Percentiles rank a stretch among this genome's conserved stretches.
These are phyloP conservation scores for Melanomma pulvis-pyrius DNA, from an alignment of 495 filamentous ascomycete genomes.

Conservation along the genomic window DNA sequence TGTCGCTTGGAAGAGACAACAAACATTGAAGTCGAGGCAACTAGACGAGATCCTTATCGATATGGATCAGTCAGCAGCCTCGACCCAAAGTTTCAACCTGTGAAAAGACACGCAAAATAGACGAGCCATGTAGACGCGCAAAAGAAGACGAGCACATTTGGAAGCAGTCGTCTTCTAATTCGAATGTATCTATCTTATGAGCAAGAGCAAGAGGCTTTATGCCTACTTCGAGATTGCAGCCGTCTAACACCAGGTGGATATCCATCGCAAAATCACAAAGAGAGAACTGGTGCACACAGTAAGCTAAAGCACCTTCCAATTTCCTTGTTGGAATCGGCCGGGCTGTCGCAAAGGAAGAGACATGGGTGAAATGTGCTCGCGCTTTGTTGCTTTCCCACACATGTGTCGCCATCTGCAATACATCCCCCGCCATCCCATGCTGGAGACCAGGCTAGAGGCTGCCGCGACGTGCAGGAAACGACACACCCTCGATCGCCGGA, in stretches of 20 bases:
- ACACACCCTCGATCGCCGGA: constrained; percentile 78
- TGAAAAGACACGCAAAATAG: no score
- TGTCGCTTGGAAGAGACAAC: neutral
- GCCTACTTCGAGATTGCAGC: constrained; percentile 14
- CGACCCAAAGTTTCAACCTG: no score
- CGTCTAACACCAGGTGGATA: constrained; percentile 32
- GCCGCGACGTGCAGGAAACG: constrained; percentile 67
- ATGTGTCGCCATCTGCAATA: neutral
- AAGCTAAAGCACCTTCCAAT: neutral
- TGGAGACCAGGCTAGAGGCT: constrained; percentile 49
- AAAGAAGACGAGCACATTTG: neutral
- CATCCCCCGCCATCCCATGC: neutral
- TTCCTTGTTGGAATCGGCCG: neutral
- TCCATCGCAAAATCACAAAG: constrained; percentile 34
- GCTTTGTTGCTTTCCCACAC: neutral
- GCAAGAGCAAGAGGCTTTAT: constrained; percentile 13
- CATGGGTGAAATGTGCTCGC: neutral
- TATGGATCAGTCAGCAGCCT: neutral
- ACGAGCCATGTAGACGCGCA: neutral
- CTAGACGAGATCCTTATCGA: neutral
- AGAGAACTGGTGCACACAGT: neutral
- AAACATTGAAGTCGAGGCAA: neutral
- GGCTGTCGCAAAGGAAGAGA: neutral
- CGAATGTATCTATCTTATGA: neutral
- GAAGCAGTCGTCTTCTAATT: constrained; percentile 3